Evolutionary conservation across 257 asterid species (phyloP).

Genomic region (Osmanthus fragrans): DNA sequence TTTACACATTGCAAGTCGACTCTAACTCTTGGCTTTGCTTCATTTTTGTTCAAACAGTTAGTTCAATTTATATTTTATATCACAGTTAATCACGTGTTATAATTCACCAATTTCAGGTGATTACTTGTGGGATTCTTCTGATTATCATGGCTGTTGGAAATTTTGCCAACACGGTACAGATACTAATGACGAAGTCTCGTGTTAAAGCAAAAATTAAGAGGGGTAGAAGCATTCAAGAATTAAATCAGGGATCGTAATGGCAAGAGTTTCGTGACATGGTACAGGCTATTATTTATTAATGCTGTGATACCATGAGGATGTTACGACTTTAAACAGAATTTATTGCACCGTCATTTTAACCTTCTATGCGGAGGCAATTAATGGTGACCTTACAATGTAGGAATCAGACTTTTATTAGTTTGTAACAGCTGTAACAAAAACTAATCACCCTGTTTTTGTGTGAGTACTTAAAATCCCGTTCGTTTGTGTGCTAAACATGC

Average conservation of each 20-base stretch:
- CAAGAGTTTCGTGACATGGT: constrained; percentile 35
- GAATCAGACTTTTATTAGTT: constrained; percentile 12
- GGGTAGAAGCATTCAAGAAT: constrained; percentile 73
- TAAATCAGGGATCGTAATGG: constrained; percentile 48
- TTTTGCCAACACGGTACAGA: constrained; percentile 84
- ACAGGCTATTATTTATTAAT: constrained; percentile 8
- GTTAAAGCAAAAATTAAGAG: constrained; percentile 86
- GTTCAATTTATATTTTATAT: constrained; percentile 2
- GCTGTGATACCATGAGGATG: constrained; percentile 21
- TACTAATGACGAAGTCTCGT: constrained; percentile 76
- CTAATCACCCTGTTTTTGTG: not conserved
- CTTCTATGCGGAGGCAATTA: constrained; percentile 6
- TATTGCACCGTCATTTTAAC: constrained; percentile 23
- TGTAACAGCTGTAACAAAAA: constrained; percentile 13
- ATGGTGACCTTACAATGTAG: constrained; percentile 24
- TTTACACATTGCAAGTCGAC: not conserved
- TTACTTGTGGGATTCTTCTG: constrained; percentile 86
- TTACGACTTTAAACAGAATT: not conserved
- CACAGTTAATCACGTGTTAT: not conserved
- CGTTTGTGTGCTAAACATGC: not conserved
- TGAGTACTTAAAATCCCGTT: not conserved
- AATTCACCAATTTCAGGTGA: constrained; percentile 53
- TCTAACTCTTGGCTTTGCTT: constrained; percentile 1
- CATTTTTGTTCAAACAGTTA: not conserved
- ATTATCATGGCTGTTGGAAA: constrained; percentile 94